Evolutionary conservation across 2,329 filamentous ascomycete species (phyloP), one percentile per base, ranked within the genome.

Genomic region (Sporothrix curviconia): DNA sequence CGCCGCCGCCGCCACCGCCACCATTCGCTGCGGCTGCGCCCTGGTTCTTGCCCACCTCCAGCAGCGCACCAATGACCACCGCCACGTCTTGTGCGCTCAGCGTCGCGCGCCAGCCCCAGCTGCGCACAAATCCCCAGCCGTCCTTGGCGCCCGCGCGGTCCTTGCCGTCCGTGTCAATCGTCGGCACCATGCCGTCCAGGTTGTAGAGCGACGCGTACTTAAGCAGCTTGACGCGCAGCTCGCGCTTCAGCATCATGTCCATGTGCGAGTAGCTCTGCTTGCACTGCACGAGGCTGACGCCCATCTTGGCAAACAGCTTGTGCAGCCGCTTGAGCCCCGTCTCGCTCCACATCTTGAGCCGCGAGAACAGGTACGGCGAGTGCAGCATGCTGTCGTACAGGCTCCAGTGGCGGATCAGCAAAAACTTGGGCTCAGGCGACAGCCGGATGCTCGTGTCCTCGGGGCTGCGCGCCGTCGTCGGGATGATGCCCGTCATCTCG

Each of bases 361-460:
- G 83, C 3, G 92, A 90, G 59, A 95, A 92, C 4, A 99, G 82
- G 67, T 96, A 97, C 0, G 92, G 92, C 0, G 92, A 96, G 70
- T 99, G 94, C 12, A 97, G 80, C 94, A 99, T 97, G 70, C 91
- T 96, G 67, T 99, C 94, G 71, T 97, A 97, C 14, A 99, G 77
- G 64, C 90, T 96, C 94, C 94, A 99, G 70, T 99, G 94, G 34
- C 94, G 81, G 55, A 97, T 89, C 0, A 99, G 81, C 25, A 97
- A 80, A 64, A 99, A 96, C 40, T 89, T 87, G 9, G 94, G 95
- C 68, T 99, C 94, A 0, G 94, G 94, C 0, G 92, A 96, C 39
- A 99, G 76, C 22, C 92, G 85, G 64, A 99, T 97, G 52, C 90
- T 88, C 9, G 85, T 95, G 71, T 99, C 94, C 56, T 92, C 92